These are phyloP conservation scores for Cadophora luteo-olivacea DNA, from an alignment of 2,329 filamentous ascomycete genomes.

Conservation along the genomic window DNA sequence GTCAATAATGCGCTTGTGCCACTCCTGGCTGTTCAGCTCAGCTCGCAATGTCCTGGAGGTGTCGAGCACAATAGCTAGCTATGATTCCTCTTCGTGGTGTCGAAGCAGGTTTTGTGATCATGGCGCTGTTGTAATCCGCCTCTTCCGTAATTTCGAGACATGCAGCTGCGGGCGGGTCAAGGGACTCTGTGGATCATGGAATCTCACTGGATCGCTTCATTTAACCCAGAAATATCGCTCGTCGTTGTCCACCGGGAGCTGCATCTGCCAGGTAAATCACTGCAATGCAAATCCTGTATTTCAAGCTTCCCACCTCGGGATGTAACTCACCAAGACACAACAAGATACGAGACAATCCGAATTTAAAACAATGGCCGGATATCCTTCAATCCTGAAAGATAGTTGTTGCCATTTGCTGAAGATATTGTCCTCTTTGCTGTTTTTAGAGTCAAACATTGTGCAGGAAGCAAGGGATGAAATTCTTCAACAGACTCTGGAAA, in stretches of 20 bases:
- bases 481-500: not conserved
- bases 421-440: not conserved
- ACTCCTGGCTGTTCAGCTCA: not conserved
- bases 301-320: not conserved
- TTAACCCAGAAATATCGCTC: not conserved
- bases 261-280: not conserved
- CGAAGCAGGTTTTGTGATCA: not conserved
- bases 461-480: not conserved
- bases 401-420: too few species aligned
- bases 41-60: not conserved
- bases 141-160: not conserved
- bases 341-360: not conserved
- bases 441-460: not conserved
- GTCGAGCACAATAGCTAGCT: not conserved
- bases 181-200: not conserved
- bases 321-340: not conserved
- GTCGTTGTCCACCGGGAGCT: not conserved
- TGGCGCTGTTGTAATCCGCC: not conserved
- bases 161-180: not conserved
- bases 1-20: too few species aligned
- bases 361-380: not conserved
- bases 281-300: not conserved
- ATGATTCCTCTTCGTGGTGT: not conserved
- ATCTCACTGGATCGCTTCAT: not conserved
- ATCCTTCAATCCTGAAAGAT: not conserved